These are phyloP conservation scores for Cardamine resedifolia DNA, from an alignment of 345 rosid genomes.

Conservation along the genomic window DNA sequence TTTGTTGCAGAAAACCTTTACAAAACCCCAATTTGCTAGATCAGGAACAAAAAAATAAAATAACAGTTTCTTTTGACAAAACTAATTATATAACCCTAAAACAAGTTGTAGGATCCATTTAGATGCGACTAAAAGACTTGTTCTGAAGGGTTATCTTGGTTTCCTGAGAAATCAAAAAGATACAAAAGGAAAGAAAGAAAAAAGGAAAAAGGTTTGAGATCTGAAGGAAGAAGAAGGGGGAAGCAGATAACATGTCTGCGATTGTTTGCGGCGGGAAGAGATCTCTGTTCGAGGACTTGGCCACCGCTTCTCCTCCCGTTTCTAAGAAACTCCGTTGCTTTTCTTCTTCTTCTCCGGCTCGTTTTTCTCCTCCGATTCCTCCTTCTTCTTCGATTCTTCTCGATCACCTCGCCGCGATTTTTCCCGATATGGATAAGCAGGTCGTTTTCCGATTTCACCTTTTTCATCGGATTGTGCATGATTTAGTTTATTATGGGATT, in stretches of 20 bases:
- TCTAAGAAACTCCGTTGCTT: slow-evolving; percentile 69
- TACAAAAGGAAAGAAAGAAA: not conserved
- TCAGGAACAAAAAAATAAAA: too few relatives aligned
- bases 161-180: not conserved
- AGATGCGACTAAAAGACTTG: not conserved
- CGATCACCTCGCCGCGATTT: slow-evolving; percentile 55
- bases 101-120: not conserved
- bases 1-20: too few relatives aligned
- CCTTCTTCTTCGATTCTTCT: slow-evolving; percentile 40
- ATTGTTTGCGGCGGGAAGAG: slow-evolving; percentile 93
- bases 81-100: not conserved
- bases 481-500: not conserved
- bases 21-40: too few relatives aligned
- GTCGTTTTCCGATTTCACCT: slow-evolving; percentile 29
- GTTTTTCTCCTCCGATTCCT: slow-evolving; percentile 35
- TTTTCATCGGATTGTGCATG: not conserved
- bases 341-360: slow-evolving; percentile 60
- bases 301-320: slow-evolving; percentile 56
- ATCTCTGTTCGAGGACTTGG: slow-evolving; percentile 79
- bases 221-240: slow-evolving; percentile 37
- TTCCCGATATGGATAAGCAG: slow-evolving; percentile 85
- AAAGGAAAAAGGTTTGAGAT: slow-evolving; percentile 14
- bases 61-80: too few relatives aligned
- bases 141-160: not conserved
- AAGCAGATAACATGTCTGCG: slow-evolving; percentile 84